phyloP scores from a whole-genome alignment of 1,284 basidiomycete species.

The Irpex lacteus region DNA sequence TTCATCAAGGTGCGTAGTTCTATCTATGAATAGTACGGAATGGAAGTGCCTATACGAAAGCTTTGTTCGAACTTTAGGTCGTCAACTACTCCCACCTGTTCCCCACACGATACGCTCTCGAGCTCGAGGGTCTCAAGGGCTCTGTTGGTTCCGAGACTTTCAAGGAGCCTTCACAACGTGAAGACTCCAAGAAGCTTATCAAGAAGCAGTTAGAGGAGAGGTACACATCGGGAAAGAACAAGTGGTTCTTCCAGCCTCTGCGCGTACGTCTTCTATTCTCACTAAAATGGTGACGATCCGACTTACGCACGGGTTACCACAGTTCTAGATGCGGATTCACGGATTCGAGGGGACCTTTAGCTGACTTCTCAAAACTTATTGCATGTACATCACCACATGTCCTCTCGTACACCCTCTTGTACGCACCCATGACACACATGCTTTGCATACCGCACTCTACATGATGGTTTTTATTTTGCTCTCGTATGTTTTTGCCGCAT shows the following conservation, averaged over 20 bases:
- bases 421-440: slow-evolving; percentile 9
- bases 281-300: not conserved
- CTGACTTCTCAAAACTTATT: slow-evolving; percentile 17
- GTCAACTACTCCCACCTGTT: slow-evolving; percentile 98
- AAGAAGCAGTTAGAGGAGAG: slow-evolving; percentile 95
- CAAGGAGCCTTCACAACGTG: slow-evolving; percentile 92
- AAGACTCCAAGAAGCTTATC: slow-evolving; percentile 92
- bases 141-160: slow-evolving; percentile 83
- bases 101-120: slow-evolving; percentile 95
- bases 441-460: slow-evolving; percentile 3
- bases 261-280: slow-evolving; percentile 50
- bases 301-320: not conserved
- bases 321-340: slow-evolving; percentile 21
- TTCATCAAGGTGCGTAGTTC: slow-evolving; percentile 86
- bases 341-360: slow-evolving; percentile 8
- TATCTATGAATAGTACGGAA: not conserved
- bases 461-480: slow-evolving; percentile 1
- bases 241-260: slow-evolving; percentile 89
- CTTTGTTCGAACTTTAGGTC: slow-evolving; percentile 41
- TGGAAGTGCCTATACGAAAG: not conserved
- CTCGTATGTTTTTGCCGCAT: not conserved
- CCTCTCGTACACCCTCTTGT: slow-evolving; percentile 5
- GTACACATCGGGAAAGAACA: slow-evolving; percentile 89
- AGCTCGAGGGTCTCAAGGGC: slow-evolving; percentile 91
- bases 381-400: slow-evolving; percentile 19